These are phyloP conservation scores for Heterobasidion occidentale DNA, from an alignment of 1,284 basidiomycete genomes.

Conservation along the genomic window DNA sequence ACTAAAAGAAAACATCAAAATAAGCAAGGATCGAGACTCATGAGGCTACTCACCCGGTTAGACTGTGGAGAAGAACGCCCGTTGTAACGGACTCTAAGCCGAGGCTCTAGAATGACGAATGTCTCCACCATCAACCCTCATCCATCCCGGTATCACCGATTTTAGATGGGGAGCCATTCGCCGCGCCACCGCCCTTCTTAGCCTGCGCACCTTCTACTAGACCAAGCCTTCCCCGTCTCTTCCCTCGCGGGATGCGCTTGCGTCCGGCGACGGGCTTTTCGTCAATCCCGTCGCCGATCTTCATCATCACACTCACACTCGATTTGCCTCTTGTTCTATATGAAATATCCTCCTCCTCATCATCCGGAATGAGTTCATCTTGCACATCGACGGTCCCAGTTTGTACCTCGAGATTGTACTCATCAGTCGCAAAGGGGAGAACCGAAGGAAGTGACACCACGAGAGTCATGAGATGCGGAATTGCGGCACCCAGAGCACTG, in stretches of 20 bases:
- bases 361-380: constrained; percentile 73
- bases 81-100: neutral
- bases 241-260: constrained; percentile 12
- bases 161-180: constrained; percentile 26
- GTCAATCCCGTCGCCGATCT: constrained; percentile 49
- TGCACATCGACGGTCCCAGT: constrained; percentile 75
- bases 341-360: constrained; percentile 65
- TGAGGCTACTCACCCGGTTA: neutral
- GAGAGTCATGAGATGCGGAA: constrained; percentile 73
- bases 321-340: constrained; percentile 66
- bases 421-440: constrained; percentile 58
- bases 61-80: neutral
- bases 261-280: constrained; percentile 15
- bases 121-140: neutral
- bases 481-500: constrained; percentile 82
- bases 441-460: constrained; percentile 66
- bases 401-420: constrained; percentile 60
- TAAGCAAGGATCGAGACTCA: too few species aligned
- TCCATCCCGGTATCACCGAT: constrained; percentile 20
- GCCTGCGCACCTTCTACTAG: neutral
- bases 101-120: neutral
- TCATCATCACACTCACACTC: constrained; percentile 51
- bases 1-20: too few species aligned
- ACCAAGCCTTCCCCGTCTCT: constrained; percentile 7
- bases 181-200: constrained; percentile 4